Base-by-base conservation (phyloP, 148 eudicot species). In the Vaccinium macrocarpon region DNA sequence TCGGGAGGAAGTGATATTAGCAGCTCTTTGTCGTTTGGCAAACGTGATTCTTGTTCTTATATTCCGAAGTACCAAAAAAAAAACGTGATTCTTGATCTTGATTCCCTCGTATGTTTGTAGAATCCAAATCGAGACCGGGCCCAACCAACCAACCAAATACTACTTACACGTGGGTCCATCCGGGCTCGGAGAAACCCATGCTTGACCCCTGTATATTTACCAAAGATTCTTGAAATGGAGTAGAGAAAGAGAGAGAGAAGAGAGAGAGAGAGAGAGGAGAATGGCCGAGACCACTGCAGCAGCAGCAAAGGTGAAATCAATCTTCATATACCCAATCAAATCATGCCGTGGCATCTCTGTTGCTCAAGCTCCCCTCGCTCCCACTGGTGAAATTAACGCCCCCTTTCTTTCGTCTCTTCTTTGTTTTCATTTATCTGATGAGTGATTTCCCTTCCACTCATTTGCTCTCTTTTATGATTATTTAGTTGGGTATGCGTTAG, bases 341-440 rank as follows among this genome's bases (percentile, higher is more conserved):
- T 95, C 97, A 1, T 95, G 97, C 81, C 90, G 91, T 49, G 97
- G 97, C 73, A 92, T 95, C 79, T 92, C 94, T 81, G 85, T 95
- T 85, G 56, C 95, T 86, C 91, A 91, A 77, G 97, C 98, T 29
- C 88, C 95, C 50, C 78, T 93, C 81, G 74, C 92, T 62, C 46
- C 95, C 70, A 95, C 94, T 75, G 97, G 98, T 93, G 81, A 18
- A 9, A 46, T 18, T 14, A 35, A 73, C 11, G 23, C 49, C 23
- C 23, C 8, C 27, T 6, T 50, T 11, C 12, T 4, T 50, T 49
- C 32, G 0, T 3, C 10, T 19, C 56, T 49, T 13, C 5, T 27
- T 46, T 18, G 8, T 68, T 10, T 13, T 9, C 55, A n/a, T n/a
- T n/a, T n/a, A n/a, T n/a, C n/a, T n/a, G n/a, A n/a, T n/a, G n/a